Percentiles rank a stretch among this genome's conserved stretches.
phyloP scores from a whole-genome alignment of 352 stramenopile genomes.

The Bremia lactucae region DNA sequence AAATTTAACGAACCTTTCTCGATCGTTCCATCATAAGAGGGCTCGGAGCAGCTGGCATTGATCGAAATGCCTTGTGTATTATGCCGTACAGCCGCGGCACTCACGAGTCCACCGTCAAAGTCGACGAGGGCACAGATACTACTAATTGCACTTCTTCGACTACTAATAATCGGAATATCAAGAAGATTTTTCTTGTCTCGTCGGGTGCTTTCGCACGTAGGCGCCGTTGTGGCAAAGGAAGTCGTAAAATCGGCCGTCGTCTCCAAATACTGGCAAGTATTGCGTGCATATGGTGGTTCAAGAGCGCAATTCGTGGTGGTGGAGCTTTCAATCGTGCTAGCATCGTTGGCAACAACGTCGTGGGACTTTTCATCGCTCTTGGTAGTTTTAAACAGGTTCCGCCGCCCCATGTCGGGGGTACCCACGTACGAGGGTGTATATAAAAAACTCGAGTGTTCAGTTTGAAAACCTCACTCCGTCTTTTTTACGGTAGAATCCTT shows the following conservation, averaged over 20 bases:
- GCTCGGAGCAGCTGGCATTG: constrained; percentile 5
- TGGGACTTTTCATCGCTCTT: no score
- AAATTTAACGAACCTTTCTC: constrained; percentile 7
- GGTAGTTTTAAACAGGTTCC: no score
- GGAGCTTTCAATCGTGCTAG: no score
- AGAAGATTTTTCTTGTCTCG: constrained; percentile 10
- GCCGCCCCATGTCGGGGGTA: no score
- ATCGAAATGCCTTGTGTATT: constrained; percentile 2
- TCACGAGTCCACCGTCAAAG: constrained; percentile 17
- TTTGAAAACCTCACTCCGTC: no score
- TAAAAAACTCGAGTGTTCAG: no score
- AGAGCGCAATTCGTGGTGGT: no score
- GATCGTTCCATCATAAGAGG: constrained; percentile 3
- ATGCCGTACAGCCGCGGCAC: constrained; percentile 3
- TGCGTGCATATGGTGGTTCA: background rate
- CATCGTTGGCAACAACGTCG: no score
- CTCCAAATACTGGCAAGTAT: background rate
- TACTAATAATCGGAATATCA: constrained; percentile 17
- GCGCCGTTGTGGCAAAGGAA: constrained; percentile 13
- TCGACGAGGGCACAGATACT: constrained; percentile 22
- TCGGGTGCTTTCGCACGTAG: constrained; percentile 10
- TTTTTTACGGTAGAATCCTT: no score
- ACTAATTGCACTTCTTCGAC: constrained; percentile 8
- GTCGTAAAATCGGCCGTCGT: constrained; percentile 7
- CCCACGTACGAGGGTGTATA: no score